phyloP scores from a whole-genome alignment of 306 rosid genomes.

The Malus sieversii region DNA sequence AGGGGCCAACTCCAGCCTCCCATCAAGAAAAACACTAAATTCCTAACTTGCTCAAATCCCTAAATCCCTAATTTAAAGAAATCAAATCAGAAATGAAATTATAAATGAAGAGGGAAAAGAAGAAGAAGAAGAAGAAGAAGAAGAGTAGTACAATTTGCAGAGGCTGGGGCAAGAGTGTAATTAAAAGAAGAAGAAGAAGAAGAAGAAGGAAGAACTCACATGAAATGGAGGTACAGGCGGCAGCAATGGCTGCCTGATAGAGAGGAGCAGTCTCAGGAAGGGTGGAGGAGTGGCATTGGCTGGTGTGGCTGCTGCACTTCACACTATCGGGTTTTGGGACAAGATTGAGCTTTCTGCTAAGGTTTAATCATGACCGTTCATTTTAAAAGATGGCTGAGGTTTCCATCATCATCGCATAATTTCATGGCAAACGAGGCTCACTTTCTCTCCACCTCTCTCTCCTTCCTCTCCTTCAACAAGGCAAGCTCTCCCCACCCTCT shows the following conservation, averaged over 20 bases:
- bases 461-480: conserved; percentile 11
- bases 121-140: no score
- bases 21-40: background rate
- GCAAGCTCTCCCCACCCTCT: background rate
- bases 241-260: background rate
- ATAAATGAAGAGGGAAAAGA: no score
- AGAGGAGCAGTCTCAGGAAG: background rate
- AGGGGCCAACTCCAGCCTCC: background rate
- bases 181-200: no score
- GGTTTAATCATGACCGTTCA: no score
- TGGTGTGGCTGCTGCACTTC: background rate
- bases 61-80: background rate
- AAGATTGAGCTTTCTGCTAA: no score
- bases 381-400: no score
- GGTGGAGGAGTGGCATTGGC: background rate
- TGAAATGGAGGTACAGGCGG: background rate
- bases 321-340: no score
- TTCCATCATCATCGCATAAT: background rate
- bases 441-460: background rate
- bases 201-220: background rate
- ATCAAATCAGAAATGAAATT: background rate
- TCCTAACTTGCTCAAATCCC: background rate
- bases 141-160: no score
- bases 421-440: conserved; percentile 23
- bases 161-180: no score